These are phyloP conservation scores for Cordyceps cateniannulata DNA, from an alignment of 2,329 filamentous ascomycete genomes.

Conservation along the genomic window DNA sequence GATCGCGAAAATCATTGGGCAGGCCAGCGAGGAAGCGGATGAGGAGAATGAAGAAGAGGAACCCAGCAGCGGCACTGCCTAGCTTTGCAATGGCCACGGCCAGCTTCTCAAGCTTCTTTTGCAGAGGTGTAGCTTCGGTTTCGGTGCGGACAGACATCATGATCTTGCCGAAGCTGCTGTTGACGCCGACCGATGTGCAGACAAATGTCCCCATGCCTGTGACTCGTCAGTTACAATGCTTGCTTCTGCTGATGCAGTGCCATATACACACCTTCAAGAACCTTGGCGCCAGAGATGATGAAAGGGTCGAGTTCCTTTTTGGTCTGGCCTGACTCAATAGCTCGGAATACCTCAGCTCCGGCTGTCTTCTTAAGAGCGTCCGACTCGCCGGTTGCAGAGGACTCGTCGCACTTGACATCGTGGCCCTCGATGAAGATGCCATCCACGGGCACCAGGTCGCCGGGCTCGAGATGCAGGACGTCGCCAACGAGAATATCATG, in stretches of 20 bases:
- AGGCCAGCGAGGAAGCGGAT: slow-evolving; percentile 68
- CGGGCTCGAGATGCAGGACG: slow-evolving; percentile 61
- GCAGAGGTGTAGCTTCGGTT: slow-evolving; percentile 46
- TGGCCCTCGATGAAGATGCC: slow-evolving; percentile 57
- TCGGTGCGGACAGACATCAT: slow-evolving; percentile 49
- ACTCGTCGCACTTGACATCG: slow-evolving; percentile 60
- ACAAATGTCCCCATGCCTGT: slow-evolving; percentile 45
- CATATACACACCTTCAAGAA: slow-evolving; percentile 37
- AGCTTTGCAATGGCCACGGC: slow-evolving; percentile 30
- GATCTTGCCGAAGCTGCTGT: slow-evolving; percentile 49
- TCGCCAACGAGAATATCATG: slow-evolving; percentile 65
- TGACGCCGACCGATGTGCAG: slow-evolving; percentile 48
- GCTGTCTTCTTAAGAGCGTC: slow-evolving; percentile 63
- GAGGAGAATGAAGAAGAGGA: slow-evolving; percentile 71
- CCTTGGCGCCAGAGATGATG: slow-evolving; percentile 50
- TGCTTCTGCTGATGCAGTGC: not conserved
- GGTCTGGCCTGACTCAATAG: slow-evolving; percentile 41
- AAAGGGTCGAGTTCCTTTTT: slow-evolving; percentile 56
- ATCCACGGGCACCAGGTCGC: slow-evolving; percentile 65
- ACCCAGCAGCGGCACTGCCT: slow-evolving; percentile 59
- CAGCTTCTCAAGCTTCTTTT: slow-evolving; percentile 42
- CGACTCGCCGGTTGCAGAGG: slow-evolving; percentile 67
- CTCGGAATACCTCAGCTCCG: slow-evolving; percentile 51
- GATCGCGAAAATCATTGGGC: slow-evolving; percentile 37
- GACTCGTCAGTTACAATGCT: not conserved